Evolutionary conservation across 306 rosid species (phyloP).

Genomic region (Ziziphus jujuba): DNA sequence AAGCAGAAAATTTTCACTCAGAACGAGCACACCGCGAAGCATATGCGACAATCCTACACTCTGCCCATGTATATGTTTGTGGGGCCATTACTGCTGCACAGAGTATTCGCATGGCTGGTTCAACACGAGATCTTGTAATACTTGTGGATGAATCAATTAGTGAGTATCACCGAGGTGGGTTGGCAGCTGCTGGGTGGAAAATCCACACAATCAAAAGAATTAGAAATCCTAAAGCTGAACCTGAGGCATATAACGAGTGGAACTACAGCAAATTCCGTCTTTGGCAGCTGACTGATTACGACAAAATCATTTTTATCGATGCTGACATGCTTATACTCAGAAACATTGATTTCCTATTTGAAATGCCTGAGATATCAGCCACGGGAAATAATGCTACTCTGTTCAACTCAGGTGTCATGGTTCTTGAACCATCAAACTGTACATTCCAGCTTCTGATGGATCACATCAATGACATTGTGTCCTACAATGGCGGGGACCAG

Average conservation of each 20-base stretch:
- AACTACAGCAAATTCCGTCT: conserved; percentile 92
- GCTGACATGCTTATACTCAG: conserved; percentile 81
- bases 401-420: conserved; percentile 90
- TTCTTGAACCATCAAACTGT: conserved; percentile 79
- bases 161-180: conserved; percentile 70
- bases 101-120: conserved; percentile 88
- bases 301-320: conserved; percentile 85
- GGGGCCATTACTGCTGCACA: conserved; percentile 90
- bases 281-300: conserved; percentile 86
- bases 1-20: conserved; percentile 62
- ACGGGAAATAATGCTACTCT: conserved; percentile 78
- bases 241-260: conserved; percentile 89
- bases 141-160: conserved; percentile 77
- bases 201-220: conserved; percentile 72
- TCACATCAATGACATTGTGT: conserved; percentile 74
- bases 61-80: conserved; percentile 80
- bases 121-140: conserved; percentile 81
- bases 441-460: conserved; percentile 82
- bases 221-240: conserved; percentile 87
- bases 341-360: conserved; percentile 80
- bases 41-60: conserved; percentile 87
- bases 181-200: conserved; percentile 91
- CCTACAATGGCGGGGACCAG: conserved; percentile 90
- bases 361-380: conserved; percentile 82
- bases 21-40: conserved; percentile 70